phyloP scores from a whole-genome alignment of 2,329 filamentous ascomycete species.

The Fusarium chuoi region DNA sequence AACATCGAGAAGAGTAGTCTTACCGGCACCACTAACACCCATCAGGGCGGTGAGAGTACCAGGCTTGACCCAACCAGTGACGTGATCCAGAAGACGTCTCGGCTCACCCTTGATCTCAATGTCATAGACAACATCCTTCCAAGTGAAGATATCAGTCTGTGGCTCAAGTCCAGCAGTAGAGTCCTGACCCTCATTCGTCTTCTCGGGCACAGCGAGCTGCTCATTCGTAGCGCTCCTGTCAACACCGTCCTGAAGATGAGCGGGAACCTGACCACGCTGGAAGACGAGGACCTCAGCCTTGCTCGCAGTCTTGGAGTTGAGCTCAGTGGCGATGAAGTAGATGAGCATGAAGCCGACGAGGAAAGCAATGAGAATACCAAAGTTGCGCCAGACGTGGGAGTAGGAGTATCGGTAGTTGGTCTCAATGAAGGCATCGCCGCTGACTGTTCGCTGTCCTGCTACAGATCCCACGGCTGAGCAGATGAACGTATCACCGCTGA shows the following conservation, averaged over 20 bases:
- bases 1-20: constrained; percentile 56
- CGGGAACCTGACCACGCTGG: constrained; percentile 63
- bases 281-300: constrained; percentile 78
- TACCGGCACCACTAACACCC: constrained; percentile 65
- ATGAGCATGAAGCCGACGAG: constrained; percentile 70
- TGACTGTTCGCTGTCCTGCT: constrained; percentile 63
- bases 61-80: constrained; percentile 90
- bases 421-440: constrained; percentile 69
- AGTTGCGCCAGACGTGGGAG: constrained; percentile 72
- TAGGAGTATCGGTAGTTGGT: constrained; percentile 66
- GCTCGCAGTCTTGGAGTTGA: constrained; percentile 71
- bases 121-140: constrained; percentile 78
- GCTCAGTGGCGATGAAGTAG: constrained; percentile 72
- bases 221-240: constrained; percentile 43
- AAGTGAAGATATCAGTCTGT: constrained; percentile 75
- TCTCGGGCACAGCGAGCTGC: constrained; percentile 45
- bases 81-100: constrained; percentile 79
- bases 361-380: constrained; percentile 74
- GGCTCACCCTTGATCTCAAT: constrained; percentile 77
- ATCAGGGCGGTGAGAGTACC: constrained; percentile 85
- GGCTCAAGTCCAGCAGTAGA: constrained; percentile 50
- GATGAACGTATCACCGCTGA: constrained; percentile 59
- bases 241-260: constrained; percentile 49
- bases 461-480: constrained; percentile 66
- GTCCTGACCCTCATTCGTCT: constrained; percentile 17